phyloP scores from a whole-genome alignment of 2,329 filamentous ascomycete genomes.

The Sporothrix brunneoviolacea region DNA sequence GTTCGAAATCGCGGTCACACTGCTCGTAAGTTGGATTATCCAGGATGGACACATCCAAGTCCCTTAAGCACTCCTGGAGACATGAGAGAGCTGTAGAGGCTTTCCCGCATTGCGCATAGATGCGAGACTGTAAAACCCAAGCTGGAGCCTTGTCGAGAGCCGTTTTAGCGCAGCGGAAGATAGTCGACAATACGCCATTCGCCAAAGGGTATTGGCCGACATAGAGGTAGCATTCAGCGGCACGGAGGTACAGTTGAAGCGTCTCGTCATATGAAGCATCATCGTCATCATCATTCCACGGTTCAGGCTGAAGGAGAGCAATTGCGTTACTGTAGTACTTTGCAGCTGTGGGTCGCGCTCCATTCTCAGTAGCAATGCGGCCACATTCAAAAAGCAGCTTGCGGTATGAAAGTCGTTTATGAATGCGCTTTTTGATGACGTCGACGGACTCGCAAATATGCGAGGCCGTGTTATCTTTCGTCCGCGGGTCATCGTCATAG shows the following conservation, averaged over 20 bases:
- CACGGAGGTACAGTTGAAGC: slow-evolving; percentile 67
- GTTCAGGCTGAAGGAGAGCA: slow-evolving; percentile 67
- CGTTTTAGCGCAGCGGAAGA: slow-evolving; percentile 64
- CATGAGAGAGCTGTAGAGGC: slow-evolving; percentile 60
- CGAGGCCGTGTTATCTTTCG: slow-evolving; percentile 66
- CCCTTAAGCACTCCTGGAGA: slow-evolving; percentile 63
- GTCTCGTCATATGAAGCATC: slow-evolving; percentile 87
- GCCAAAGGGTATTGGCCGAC: slow-evolving; percentile 66
- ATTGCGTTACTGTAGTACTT: slow-evolving; percentile 76
- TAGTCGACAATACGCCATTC: slow-evolving; percentile 58
- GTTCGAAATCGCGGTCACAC: slow-evolving; percentile 69
- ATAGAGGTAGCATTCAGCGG: slow-evolving; percentile 77
- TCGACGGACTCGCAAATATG: slow-evolving; percentile 75
- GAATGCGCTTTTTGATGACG: slow-evolving; percentile 63
- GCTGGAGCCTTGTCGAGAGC: slow-evolving; percentile 76
- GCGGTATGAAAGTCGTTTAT: slow-evolving; percentile 58
- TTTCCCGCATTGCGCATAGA: slow-evolving; percentile 69
- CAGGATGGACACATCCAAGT: slow-evolving; percentile 61
- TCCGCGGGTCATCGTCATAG: slow-evolving; percentile 51
- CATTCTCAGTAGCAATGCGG: slow-evolving; percentile 70
- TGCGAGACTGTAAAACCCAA: slow-evolving; percentile 74
- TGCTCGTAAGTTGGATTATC: slow-evolving; percentile 63
- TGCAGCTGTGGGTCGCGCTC: slow-evolving; percentile 72
- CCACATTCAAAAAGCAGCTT: slow-evolving; percentile 74
- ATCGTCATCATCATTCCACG: slow-evolving; percentile 62